Evolutionary conservation across 2,329 filamentous ascomycete genomes (phyloP).

Genomic region (Aspergillus ibericus): DNA sequence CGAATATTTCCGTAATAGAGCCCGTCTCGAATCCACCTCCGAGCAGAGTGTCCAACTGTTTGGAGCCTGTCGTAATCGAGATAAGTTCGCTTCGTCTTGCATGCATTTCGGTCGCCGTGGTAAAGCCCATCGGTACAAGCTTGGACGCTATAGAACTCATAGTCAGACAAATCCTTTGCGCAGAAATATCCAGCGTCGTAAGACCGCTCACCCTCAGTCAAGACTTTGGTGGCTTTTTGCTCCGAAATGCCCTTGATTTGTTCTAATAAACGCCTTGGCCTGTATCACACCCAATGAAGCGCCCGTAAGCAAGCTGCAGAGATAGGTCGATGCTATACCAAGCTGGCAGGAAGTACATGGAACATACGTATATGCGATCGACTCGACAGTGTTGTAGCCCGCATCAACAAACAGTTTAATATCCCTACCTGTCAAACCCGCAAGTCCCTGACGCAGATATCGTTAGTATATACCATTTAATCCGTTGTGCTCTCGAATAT

Average conservation of each 20-base stretch:
- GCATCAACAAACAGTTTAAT: conserved; percentile 90
- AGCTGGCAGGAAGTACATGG: not conserved
- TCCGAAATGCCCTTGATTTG: conserved; percentile 98
- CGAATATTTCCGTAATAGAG: conserved; percentile 96
- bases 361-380: conserved; percentile 83
- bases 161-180: conserved; percentile 9
- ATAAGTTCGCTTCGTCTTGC: conserved; percentile 94
- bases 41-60: conserved; percentile 91
- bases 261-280: conserved; percentile 72
- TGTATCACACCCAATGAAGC: conserved; percentile 25
- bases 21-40: conserved; percentile 95
- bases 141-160: conserved; percentile 68
- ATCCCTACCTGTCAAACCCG: conserved; percentile 89
- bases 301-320: not conserved
- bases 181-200: not conserved
- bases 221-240: conserved; percentile 88
- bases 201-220: conserved; percentile 75
- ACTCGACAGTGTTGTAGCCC: conserved; percentile 92
- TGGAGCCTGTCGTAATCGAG: conserved; percentile 96
- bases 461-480: not conserved
- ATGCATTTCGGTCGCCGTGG: conserved; percentile 98
- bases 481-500: not conserved
- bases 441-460: conserved; percentile 64
- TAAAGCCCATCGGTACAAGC: conserved; percentile 97
- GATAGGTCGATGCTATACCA: not conserved